Evolutionary conservation across 2,329 filamentous ascomycete genomes (phyloP), one percentile per base, ranked within the genome.

Genomic region (Zarea fungicola): DNA sequence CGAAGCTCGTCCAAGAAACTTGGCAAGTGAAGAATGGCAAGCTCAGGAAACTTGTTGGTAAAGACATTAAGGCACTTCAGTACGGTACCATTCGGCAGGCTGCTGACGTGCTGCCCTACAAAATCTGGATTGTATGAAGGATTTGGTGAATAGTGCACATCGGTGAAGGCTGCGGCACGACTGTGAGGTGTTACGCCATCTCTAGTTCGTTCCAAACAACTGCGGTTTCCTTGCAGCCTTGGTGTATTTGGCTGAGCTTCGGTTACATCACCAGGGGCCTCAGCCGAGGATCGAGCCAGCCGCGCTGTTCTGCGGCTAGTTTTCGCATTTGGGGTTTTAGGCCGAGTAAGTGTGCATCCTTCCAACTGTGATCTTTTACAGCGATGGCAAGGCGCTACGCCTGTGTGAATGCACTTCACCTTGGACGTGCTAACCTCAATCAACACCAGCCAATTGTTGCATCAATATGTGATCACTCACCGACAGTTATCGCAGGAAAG

Each of bases 401-500:
- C 65, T 5, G 52, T 40, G 49, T 67, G 62, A 11, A 63, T 54
- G 43, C 65, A 68, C 39, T 67, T 67, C 13, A 67, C 55, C 40
- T 68, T 68, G 35, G 63, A 65, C 42, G 56, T 58, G 19, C 65
- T 68, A 19, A 16, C 11, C 14, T n/a, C 14, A 5, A 11, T 42
- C 39, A 37, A n/a, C n/a, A 4, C 18, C n/a, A 31, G 23, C 14
- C n/a, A 7, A 14, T 14, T 26, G 3, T 9, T 14, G 31, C 14
- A 7, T 1, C 5, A n/a, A 18, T 36, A 8, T 5, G 18, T 14
- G 32, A 14, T 7, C 22, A 54, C 59, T 53, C 52, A 65, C 65
- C 65, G 55, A 45, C 65, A 67, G 28, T 54, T 53, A 28, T 66
- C 63, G 52, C 64, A 67, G 3, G 63, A 67, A 18, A 67, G 31